A percentile compares a stretch with the other conserved stretches of the same genome.
Evolutionary conservation across 805 yeast genomes (phyloP).

Genomic region (Starmerella tilneyi): DNA sequence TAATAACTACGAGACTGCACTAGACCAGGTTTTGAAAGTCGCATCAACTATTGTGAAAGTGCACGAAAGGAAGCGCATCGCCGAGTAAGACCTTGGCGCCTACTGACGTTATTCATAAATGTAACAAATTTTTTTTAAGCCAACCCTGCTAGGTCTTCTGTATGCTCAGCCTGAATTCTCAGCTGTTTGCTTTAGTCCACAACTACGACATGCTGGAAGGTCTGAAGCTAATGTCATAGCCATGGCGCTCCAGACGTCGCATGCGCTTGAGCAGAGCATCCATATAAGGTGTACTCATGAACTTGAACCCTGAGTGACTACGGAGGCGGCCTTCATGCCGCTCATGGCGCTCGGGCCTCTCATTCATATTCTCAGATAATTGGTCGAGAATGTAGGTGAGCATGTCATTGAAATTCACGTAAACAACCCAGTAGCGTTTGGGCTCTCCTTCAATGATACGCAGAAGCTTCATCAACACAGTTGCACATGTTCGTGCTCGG

Average conservation of each 20-base stretch:
- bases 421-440: conserved; percentile 1
- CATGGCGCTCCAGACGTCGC: conserved; percentile 4
- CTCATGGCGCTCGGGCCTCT: conserved; percentile 5
- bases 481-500: conserved; percentile 2
- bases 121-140: too few species aligned
- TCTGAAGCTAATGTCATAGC: conserved; percentile 1
- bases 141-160: too few species aligned
- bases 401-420: conserved; percentile 3
- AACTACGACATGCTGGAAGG: not conserved
- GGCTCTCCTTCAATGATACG: conserved; percentile 6
- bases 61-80: too few species aligned
- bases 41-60: too few species aligned
- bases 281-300: conserved; percentile 2
- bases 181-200: not conserved
- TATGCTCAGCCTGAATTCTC: too few species aligned
- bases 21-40: too few species aligned
- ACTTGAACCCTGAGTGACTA: not conserved
- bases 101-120: too few species aligned
- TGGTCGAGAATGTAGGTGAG: conserved; percentile 2
- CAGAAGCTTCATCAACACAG: not conserved
- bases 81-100: too few species aligned
- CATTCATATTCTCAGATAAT: not conserved
- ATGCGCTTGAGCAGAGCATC: conserved; percentile 7
- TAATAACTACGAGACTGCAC: too few species aligned
- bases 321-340: conserved; percentile 1